These are phyloP conservation scores for Zasmidium cellare DNA, from an alignment of 2,329 filamentous ascomycete species.

Conservation along the genomic window DNA sequence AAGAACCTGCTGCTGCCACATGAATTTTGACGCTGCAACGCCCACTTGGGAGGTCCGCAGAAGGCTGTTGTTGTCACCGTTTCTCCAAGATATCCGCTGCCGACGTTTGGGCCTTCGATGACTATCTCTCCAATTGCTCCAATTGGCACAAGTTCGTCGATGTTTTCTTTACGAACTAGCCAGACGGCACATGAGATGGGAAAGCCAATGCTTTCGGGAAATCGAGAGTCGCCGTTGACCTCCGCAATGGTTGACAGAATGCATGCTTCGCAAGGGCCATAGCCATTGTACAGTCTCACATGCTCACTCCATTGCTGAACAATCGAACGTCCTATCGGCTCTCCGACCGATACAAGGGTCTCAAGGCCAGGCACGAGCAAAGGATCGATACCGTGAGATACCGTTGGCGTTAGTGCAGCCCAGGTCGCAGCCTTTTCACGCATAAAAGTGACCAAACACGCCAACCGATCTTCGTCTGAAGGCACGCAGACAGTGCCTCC, in stretches of 20 bases:
- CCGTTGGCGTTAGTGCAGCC: not conserved
- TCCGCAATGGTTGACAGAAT: too few relatives aligned
- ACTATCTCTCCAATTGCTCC: constrained; percentile 50
- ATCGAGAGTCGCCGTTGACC: constrained; percentile 10
- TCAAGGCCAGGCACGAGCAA: not conserved
- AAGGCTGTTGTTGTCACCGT: constrained; percentile 26
- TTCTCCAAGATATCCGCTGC: constrained; percentile 43
- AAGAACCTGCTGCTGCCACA: constrained; percentile 42
- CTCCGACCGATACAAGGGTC: not conserved
- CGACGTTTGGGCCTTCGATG: constrained; percentile 47
- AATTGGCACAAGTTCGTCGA: constrained; percentile 18
- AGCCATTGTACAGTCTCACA: not conserved
- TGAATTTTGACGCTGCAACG: not conserved
- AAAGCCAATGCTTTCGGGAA: too few relatives aligned
- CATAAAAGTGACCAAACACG: not conserved
- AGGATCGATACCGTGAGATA: not conserved
- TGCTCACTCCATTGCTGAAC: not conserved
- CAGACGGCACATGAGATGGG: not conserved
- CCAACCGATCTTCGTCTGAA: not conserved
- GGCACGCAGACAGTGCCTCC: not conserved
- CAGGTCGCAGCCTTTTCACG: not conserved
- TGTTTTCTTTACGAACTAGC: not conserved
- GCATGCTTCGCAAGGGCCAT: not conserved
- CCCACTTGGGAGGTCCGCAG: not conserved
- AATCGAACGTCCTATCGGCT: not conserved